Percentiles rank a stretch among this genome's conserved stretches.
Conservation (phyloP, 2,329 filamentous ascomycete species). For the Aphanocladium album region DNA sequence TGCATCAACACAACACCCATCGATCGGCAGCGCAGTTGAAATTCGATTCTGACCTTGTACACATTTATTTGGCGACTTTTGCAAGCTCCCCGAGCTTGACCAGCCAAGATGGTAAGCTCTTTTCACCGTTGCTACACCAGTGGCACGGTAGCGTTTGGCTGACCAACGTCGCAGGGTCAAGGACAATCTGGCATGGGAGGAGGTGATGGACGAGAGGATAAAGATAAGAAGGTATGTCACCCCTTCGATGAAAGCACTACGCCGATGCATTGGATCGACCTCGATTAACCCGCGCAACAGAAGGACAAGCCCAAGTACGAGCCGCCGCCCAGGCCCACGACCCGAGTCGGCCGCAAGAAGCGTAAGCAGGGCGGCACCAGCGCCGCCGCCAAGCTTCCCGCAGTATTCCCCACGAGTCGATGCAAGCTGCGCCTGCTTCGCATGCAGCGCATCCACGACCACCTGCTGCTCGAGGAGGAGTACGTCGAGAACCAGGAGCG, state of each 20-base stretch:
- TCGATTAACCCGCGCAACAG: constrained; percentile 42
- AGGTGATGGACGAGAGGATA: constrained; percentile 73
- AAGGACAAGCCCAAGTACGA: constrained; percentile 99
- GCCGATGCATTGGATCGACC: neutral
- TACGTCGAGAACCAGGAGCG: constrained; percentile 99
- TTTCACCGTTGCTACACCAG: neutral
- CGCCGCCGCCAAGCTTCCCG: constrained; percentile 89
- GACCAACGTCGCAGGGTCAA: constrained; percentile 56
- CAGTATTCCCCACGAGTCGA: constrained; percentile 89
- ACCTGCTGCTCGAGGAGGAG: constrained; percentile 93
- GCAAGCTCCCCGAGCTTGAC: constrained; percentile 26
- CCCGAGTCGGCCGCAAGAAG: constrained; percentile 97
- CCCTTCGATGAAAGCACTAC: neutral
- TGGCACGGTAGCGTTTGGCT: constrained; percentile 3
- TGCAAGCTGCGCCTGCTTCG: constrained; percentile 96
- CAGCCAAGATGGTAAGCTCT: constrained; percentile 32
- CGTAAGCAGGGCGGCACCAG: constrained; percentile 91
- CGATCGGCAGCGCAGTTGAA: constrained; percentile 10
- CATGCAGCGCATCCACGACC: constrained; percentile 98
- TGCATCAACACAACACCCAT: constrained; percentile 18
- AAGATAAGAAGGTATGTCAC: constrained; percentile 80
- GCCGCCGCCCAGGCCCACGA: constrained; percentile 92
- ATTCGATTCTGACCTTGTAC: neutral
- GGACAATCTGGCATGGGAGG: constrained; percentile 84
- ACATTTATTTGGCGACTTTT: neutral